Conservation (phyloP, 2,329 filamentous ascomycete genomes). For the Proliferodiscus dingleyae region DNA sequence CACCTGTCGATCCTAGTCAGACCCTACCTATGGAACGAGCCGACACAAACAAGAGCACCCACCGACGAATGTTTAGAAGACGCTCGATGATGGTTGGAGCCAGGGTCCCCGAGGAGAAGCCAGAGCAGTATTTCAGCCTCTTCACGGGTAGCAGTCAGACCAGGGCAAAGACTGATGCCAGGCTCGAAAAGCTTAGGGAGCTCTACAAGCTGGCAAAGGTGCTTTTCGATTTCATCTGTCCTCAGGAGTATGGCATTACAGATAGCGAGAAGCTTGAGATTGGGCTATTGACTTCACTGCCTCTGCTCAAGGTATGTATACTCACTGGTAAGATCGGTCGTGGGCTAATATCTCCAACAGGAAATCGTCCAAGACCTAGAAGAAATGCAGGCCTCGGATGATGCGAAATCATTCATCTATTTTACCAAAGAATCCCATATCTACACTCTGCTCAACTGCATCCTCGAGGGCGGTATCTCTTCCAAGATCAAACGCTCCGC, state of each 20-base stretch:
- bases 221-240: slow-evolving; percentile 96
- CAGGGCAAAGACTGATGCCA: slow-evolving; percentile 75
- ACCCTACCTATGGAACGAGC: slow-evolving; percentile 22
- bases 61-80: slow-evolving; percentile 52
- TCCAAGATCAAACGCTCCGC: slow-evolving; percentile 94
- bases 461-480: slow-evolving; percentile 91
- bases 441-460: slow-evolving; percentile 96
- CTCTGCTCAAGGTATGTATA: slow-evolving; percentile 58
- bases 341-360: slow-evolving; percentile 36
- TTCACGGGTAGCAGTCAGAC: slow-evolving; percentile 71
- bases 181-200: slow-evolving; percentile 84
- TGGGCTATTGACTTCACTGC: slow-evolving; percentile 86
- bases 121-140: slow-evolving; percentile 75
- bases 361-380: slow-evolving; percentile 97
- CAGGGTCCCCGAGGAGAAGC: slow-evolving; percentile 46
- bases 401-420: slow-evolving; percentile 96
- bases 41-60: slow-evolving; percentile 25
- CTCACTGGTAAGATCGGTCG: neutral
- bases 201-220: slow-evolving; percentile 92
- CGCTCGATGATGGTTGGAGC: slow-evolving; percentile 55
- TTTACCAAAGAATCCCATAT: slow-evolving; percentile 99
- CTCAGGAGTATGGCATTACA: slow-evolving; percentile 95
- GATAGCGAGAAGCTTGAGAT: slow-evolving; percentile 98
- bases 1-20: slow-evolving; percentile 14
- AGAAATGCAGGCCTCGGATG: slow-evolving; percentile 90